Evolutionary conservation across 805 yeast genomes (phyloP).

Genomic region (Spencermartinsiella europaea): DNA sequence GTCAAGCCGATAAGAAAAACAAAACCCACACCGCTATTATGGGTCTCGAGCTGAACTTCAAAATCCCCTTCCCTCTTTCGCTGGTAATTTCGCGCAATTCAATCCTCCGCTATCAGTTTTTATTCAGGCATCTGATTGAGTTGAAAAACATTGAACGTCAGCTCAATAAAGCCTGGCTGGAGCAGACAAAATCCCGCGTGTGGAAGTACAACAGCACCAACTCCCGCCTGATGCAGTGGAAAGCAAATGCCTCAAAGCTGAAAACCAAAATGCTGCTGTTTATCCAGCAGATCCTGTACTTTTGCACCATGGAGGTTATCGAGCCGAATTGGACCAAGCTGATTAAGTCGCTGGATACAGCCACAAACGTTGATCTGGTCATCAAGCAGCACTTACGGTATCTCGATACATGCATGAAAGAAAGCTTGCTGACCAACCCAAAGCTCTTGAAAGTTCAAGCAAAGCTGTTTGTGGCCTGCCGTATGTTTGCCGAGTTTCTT

Average conservation of each 20-base stretch:
- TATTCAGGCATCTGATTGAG: conserved; percentile 65
- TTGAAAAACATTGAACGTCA: conserved; percentile 57
- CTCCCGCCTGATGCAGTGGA: conserved; percentile 46
- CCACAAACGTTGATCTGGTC: conserved; percentile 40
- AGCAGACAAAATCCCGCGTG: conserved; percentile 54
- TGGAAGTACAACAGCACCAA: conserved; percentile 56
- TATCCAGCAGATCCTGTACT: conserved; percentile 48
- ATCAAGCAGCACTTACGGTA: conserved; percentile 47
- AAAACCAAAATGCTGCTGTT: conserved; percentile 51
- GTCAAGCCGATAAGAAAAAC: conserved; percentile 14
- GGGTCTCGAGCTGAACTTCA: conserved; percentile 35
- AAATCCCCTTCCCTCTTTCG: conserved; percentile 81
- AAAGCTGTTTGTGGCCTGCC: conserved; percentile 39
- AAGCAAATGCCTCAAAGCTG: conserved; percentile 28
- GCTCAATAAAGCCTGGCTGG: conserved; percentile 66
- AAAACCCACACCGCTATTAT: conserved; percentile 26
- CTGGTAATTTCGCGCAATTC: conserved; percentile 66
- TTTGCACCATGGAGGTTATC: conserved; percentile 54
- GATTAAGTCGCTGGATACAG: conserved; percentile 23
- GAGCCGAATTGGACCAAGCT: conserved; percentile 49
- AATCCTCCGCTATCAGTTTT: conserved; percentile 69
- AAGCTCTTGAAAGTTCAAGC: conserved; percentile 41
- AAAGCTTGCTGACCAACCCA: conserved; percentile 60
- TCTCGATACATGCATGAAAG: conserved; percentile 58
- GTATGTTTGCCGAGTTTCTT: conserved; percentile 26